These are phyloP conservation scores for Diaporthe sp. DNA, from an alignment of 2,329 filamentous ascomycete genomes.

Conservation along the genomic window DNA sequence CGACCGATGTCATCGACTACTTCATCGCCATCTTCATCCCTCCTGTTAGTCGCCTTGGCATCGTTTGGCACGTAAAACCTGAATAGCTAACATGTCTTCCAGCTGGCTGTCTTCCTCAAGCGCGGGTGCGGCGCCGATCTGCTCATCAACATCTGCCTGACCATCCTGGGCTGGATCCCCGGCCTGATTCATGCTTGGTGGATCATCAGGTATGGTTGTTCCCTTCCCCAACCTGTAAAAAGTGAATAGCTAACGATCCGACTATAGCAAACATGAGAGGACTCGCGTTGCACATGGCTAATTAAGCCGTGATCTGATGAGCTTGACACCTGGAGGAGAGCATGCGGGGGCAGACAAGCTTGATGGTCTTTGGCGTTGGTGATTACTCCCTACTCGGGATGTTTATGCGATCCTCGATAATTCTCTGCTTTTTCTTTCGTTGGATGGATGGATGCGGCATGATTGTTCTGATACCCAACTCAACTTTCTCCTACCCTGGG, in stretches of 20 bases:
- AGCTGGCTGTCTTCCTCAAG: conserved; percentile 40
- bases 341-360: not conserved
- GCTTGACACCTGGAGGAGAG: not conserved
- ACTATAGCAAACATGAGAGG: conserved; percentile 23
- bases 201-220: conserved; percentile 35
- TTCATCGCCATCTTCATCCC: conserved; percentile 40
- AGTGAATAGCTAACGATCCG: not conserved
- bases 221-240: rapidly evolving
- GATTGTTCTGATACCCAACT: conserved; percentile 20
- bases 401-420: not conserved
- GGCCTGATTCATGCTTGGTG: conserved; percentile 41
- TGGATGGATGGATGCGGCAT: not conserved
- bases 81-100: not conserved
- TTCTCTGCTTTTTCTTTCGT: not conserved
- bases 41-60: too few relatives aligned
- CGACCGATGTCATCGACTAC: conserved; percentile 40
- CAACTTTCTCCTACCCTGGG: not conserved
- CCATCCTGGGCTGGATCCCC: conserved; percentile 40
- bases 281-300: not conserved
- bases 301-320: not conserved
- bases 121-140: conserved; percentile 36
- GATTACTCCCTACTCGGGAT: not conserved
- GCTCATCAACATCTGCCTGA: conserved; percentile 39
- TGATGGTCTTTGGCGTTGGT: not conserved
- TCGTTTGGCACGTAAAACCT: too few relatives aligned